Conservation (phyloP, 495 filamentous ascomycete species). For the Penicillium chermesinum region DNA sequence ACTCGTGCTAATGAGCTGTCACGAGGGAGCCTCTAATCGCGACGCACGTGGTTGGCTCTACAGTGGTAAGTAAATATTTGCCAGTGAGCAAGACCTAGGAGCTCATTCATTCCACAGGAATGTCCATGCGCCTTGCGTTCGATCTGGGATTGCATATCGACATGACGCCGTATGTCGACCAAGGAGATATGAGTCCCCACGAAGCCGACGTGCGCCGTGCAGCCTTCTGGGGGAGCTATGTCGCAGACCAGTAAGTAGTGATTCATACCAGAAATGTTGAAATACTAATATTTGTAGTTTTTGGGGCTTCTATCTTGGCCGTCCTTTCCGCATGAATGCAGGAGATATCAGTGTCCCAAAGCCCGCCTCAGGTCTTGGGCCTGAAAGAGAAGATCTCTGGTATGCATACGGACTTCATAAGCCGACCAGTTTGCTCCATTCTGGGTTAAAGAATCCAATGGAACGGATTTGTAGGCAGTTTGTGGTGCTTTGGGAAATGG, state of each 20-base stretch:
- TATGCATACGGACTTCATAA: constrained; percentile 38
- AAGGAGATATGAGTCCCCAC: constrained; percentile 36
- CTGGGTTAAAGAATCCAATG: constrained; percentile 11
- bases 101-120: constrained; percentile 25
- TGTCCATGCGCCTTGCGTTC: constrained; percentile 49
- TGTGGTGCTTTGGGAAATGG: constrained; percentile 45
- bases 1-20: constrained; percentile 43
- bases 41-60: constrained; percentile 51
- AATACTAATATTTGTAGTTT: constrained; percentile 22
- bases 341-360: constrained; percentile 43
- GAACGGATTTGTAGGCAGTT: constrained; percentile 43
- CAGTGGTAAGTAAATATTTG: constrained; percentile 26
- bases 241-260: constrained; percentile 42
- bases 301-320: constrained; percentile 47
- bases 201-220: constrained; percentile 43
- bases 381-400: constrained; percentile 38
- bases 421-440: background rate
- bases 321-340: constrained; percentile 43
- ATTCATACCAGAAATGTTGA: background rate
- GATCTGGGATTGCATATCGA: constrained; percentile 48
- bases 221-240: constrained; percentile 49
- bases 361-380: constrained; percentile 32
- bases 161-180: constrained; percentile 41
- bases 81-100: background rate
- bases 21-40: constrained; percentile 42